A percentile compares a stretch with the other conserved stretches of the same genome.
Evolutionary conservation across 306 rosid genomes (phyloP).

Genomic region (Elaeagnus macrophylla): DNA sequence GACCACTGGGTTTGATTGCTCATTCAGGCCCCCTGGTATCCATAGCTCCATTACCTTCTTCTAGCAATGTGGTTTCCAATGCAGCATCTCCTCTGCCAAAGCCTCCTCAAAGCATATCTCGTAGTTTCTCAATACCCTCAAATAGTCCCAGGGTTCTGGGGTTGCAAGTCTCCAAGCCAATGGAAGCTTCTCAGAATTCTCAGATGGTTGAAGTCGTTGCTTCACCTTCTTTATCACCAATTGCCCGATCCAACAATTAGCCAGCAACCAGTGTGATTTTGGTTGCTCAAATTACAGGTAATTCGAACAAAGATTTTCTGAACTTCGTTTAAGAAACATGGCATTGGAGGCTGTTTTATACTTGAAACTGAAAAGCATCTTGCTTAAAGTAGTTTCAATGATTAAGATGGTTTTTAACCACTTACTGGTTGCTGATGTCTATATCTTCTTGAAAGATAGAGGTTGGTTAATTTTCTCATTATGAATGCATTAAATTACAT

Average conservation of each 20-base stretch:
- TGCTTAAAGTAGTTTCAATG: background rate
- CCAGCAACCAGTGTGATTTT: conserved; percentile 12
- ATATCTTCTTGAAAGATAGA: too few relatives aligned
- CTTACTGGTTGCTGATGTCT: too few relatives aligned
- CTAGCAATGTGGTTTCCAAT: conserved; percentile 36
- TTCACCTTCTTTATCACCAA: conserved; percentile 68
- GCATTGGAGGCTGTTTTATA: background rate
- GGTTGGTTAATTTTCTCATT: too few relatives aligned
- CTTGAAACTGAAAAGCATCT: background rate
- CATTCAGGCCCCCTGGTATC: conserved; percentile 77
- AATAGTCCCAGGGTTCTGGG: conserved; percentile 44
- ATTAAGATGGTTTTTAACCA: too few relatives aligned
- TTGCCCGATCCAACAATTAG: conserved; percentile 15
- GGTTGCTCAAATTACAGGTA: conserved; percentile 52
- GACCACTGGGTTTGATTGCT: conserved; percentile 47
- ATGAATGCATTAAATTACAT: too few relatives aligned
- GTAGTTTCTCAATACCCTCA: conserved; percentile 86
- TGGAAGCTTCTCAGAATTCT: conserved; percentile 36
- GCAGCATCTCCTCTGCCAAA: conserved; percentile 73
- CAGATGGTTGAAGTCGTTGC: conserved; percentile 31
- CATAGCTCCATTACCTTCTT: conserved; percentile 46
- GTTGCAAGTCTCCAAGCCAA: conserved; percentile 35
- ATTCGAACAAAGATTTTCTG: conserved; percentile 15
- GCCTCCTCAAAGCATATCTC: conserved; percentile 64
- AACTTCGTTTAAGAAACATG: background rate